phyloP scores from a whole-genome alignment of 1,139 yeast genomes.

The Debaryomyces fabryi region DNA sequence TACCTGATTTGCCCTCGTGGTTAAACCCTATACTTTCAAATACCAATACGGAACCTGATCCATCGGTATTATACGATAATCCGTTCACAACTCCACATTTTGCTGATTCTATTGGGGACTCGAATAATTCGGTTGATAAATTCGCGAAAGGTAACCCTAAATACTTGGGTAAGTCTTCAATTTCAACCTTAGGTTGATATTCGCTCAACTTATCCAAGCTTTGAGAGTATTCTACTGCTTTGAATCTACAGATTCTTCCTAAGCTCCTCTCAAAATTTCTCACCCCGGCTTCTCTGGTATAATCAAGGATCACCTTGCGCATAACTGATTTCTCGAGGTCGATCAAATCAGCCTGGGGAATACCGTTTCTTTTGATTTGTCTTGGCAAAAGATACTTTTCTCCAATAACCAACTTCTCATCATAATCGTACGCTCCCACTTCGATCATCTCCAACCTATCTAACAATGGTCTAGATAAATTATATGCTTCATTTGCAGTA shows the following conservation, averaged over 20 bases:
- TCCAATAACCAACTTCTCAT: conserved; percentile 79
- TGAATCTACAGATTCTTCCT: conserved; percentile 75
- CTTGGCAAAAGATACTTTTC: conserved; percentile 74
- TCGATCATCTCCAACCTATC: conserved; percentile 88
- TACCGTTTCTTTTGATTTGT: conserved; percentile 72
- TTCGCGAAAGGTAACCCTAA: conserved; percentile 54
- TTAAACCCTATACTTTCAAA: conserved; percentile 75
- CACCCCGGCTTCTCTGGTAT: conserved; percentile 89
- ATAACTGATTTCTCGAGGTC: conserved; percentile 52
- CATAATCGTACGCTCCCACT: conserved; percentile 78
- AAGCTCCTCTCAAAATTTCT: conserved; percentile 73
- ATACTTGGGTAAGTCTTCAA: conserved; percentile 50
- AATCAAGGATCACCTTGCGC: conserved; percentile 63
- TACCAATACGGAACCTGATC: conserved; percentile 80
- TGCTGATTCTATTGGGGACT: conserved; percentile 31
- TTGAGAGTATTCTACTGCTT: conserved; percentile 76
- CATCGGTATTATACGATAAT: conserved; percentile 83
- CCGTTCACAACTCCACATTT: conserved; percentile 87
- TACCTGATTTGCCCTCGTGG: conserved; percentile 43
- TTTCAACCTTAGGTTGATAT: conserved; percentile 44
- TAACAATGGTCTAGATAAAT: conserved; percentile 75
- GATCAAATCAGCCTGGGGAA: conserved; percentile 47
- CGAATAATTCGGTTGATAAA: conserved; percentile 31
- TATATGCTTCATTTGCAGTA: conserved; percentile 83
- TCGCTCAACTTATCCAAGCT: conserved; percentile 22